These are phyloP conservation scores for Suillus lakei DNA, from an alignment of 768 basidiomycete genomes.

Conservation along the genomic window DNA sequence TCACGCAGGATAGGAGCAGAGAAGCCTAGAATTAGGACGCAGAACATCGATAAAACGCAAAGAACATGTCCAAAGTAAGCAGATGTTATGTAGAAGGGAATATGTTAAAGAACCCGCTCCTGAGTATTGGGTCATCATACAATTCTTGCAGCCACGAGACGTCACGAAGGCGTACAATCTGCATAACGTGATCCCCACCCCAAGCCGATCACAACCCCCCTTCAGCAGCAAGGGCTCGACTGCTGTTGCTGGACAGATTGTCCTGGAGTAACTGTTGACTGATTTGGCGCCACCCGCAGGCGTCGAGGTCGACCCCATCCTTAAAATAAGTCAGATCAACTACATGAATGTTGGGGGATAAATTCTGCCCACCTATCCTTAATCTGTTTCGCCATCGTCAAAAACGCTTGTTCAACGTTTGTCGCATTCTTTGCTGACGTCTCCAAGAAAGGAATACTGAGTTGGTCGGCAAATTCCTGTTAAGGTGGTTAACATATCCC, in stretches of 20 bases:
- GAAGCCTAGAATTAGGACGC: slow-evolving; percentile 8
- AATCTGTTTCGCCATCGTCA: slow-evolving; percentile 97
- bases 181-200: slow-evolving; percentile 19
- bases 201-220: slow-evolving; percentile 21
- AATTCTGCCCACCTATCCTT: slow-evolving; percentile 72
- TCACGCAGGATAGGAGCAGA: neutral
- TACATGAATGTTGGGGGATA: neutral
- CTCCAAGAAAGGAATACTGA: slow-evolving; percentile 94
- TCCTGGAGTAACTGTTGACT: slow-evolving; percentile 81
- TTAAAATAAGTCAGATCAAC: slow-evolving; percentile 31
- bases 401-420: slow-evolving; percentile 98
- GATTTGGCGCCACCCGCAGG: slow-evolving; percentile 79
- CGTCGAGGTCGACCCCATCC: slow-evolving; percentile 85
- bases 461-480: slow-evolving; percentile 94
- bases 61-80: slow-evolving; percentile 21
- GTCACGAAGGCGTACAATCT: slow-evolving; percentile 20
- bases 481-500: slow-evolving; percentile 13
- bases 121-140: slow-evolving; percentile 29
- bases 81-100: slow-evolving; percentile 26
- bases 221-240: slow-evolving; percentile 81
- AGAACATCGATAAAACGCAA: slow-evolving; percentile 13
- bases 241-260: slow-evolving; percentile 81
- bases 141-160: slow-evolving; percentile 30
- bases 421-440: slow-evolving; percentile 99
- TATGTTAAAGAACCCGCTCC: slow-evolving; percentile 39